These are phyloP conservation scores for Alternaria solani DNA, from an alignment of 2,329 filamentous ascomycete species.

Conservation along the genomic window DNA sequence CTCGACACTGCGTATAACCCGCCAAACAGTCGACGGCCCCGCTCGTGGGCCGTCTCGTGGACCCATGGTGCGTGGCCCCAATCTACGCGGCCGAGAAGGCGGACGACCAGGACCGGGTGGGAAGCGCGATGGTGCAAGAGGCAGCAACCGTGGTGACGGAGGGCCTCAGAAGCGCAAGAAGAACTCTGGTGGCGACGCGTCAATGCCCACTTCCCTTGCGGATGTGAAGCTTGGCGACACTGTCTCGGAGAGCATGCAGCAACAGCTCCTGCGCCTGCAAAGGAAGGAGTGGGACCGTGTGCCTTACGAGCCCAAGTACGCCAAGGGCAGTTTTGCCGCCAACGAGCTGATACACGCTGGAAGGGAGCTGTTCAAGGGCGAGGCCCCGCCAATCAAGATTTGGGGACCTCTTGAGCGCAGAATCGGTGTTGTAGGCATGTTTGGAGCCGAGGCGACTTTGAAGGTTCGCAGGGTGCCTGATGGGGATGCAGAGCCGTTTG, in stretches of 20 bases:
- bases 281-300: constrained; percentile 47
- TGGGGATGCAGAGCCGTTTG: constrained; percentile 31
- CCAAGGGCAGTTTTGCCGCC: constrained; percentile 42
- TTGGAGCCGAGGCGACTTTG: constrained; percentile 38
- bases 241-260: constrained; percentile 42
- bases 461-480: constrained; percentile 36
- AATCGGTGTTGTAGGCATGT: constrained; percentile 46
- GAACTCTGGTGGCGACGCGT: constrained; percentile 9
- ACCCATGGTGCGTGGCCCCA: constrained; percentile 27
- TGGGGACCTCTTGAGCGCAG: constrained; percentile 40
- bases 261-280: constrained; percentile 45
- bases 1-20: constrained; percentile 31
- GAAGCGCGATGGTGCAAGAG: constrained; percentile 4
- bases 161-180: constrained; percentile 36
- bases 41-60: constrained; percentile 15
- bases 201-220: constrained; percentile 2
- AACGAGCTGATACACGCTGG: constrained; percentile 43
- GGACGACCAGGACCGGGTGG: constrained; percentile 15
- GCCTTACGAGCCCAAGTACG: constrained; percentile 48
- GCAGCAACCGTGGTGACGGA: constrained; percentile 16
- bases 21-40: constrained; percentile 17
- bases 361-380: constrained; percentile 44
- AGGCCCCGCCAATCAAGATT: constrained; percentile 40
- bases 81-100: constrained; percentile 34
- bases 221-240: constrained; percentile 25